These are phyloP conservation scores for Yarrowia divulgata DNA, from an alignment of 805 yeast genomes.

Conservation along the genomic window DNA sequence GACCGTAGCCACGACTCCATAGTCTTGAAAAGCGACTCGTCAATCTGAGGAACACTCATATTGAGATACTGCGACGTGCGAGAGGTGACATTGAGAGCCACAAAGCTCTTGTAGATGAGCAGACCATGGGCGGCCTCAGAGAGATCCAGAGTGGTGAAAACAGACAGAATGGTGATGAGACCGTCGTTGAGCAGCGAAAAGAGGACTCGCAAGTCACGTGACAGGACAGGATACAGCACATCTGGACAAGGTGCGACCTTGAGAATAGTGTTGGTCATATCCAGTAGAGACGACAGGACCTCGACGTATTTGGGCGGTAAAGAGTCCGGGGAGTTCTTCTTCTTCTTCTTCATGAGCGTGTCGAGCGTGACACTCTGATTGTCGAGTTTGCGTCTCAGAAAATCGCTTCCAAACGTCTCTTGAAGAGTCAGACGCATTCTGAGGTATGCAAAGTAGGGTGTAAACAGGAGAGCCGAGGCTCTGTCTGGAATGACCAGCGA, in stretches of 20 bases:
- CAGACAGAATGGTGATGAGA: constrained; percentile 7
- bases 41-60: constrained; percentile 17
- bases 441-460: constrained; percentile 6
- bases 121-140: background rate
- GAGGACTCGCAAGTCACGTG: background rate
- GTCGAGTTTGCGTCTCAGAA: constrained; percentile 1
- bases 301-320: constrained; percentile 6
- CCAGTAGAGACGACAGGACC: background rate
- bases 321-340: too few relatives aligned
- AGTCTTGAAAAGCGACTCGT: constrained; percentile 1
- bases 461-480: background rate
- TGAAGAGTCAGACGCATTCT: background rate
- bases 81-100: constrained; percentile 2
- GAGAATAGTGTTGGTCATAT: constrained; percentile 7
- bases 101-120: constrained; percentile 22
- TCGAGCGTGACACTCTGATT: background rate
- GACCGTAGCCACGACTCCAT: constrained; percentile 14
- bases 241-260: constrained; percentile 7
- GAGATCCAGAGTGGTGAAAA: background rate
- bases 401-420: background rate
- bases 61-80: constrained; percentile 13
- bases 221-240: background rate
- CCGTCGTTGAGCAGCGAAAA: constrained; percentile 7
- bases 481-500: background rate
- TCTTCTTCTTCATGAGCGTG: background rate